These are phyloP conservation scores for Sanguinoderma infundibulare DNA, from an alignment of 1,284 basidiomycete species.

Conservation along the genomic window DNA sequence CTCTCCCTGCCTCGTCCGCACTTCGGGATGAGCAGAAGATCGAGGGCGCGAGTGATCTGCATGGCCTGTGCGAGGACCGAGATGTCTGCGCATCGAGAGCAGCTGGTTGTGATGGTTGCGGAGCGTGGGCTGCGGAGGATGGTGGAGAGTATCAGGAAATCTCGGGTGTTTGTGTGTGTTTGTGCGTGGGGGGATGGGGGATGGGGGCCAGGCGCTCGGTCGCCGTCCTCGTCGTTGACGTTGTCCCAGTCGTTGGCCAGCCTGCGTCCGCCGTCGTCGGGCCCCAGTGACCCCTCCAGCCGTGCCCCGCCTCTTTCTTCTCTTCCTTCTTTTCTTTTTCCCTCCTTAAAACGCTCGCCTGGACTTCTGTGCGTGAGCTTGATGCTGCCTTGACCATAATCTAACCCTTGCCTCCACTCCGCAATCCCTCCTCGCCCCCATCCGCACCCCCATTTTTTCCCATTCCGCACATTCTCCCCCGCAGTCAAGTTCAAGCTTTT, in stretches of 20 bases:
- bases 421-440: conserved; percentile 12
- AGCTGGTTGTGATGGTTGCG: conserved; percentile 6
- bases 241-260: conserved; percentile 33
- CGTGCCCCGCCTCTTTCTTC: conserved; percentile 15
- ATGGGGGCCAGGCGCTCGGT: conserved; percentile 13
- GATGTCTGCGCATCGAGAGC: background rate
- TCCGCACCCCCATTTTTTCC: conserved; percentile 3
- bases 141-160: conserved; percentile 14
- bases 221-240: conserved; percentile 30
- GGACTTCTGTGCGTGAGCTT: conserved; percentile 31
- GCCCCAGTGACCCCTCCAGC: conserved; percentile 22
- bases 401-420: conserved; percentile 28
- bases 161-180: conserved; percentile 21
- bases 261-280: conserved; percentile 25
- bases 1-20: background rate
- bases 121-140: background rate
- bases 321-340: conserved; percentile 27
- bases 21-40: background rate
- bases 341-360: conserved; percentile 30
- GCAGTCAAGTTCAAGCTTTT: conserved; percentile 20
- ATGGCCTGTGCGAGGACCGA: background rate
- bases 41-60: background rate
- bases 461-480: conserved; percentile 15
- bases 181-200: conserved; percentile 13
- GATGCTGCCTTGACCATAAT: conserved; percentile 26